Evolutionary conservation across 192 early-diverging fungal species (phyloP), one percentile per base, ranked within the genome.

Genomic region (Gryganskiella cystojenkinii): DNA sequence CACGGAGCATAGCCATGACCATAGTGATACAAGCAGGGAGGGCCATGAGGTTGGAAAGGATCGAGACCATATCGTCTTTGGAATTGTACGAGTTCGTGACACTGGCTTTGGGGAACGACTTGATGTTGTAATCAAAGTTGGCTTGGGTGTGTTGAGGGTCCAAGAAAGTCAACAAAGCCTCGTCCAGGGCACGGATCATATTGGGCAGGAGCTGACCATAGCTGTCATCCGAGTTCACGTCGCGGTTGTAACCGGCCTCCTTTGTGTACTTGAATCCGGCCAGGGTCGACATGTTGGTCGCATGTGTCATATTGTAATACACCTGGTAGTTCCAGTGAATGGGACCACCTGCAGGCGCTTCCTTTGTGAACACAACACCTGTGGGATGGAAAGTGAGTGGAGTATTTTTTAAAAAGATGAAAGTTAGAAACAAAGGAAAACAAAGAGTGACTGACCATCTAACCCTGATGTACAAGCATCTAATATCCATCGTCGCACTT

Each of bases 311-410:
- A 64, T 93, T 93, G 79, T 85, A 90, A 85, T 90, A 93, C 43
- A 93, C 51, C 73, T 93, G 92, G 67, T 93, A 93, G 46, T 84
- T 88, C 60, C 86, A 83, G 56, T 90, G 87, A 10, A 80, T 53
- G 15, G 35, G 28, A 11, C 50, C 57, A 17, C 33, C 40, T 13
- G 55, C 54, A 0, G 60, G 60, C 5, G 37, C 34, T 20, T 68
- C 53, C 42, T 76, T 76, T 20, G 73, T 76, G 44, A 76, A 76
- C 2, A 43, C 73, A 14, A 76, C 60, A 22, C 73, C 73, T 76
- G 31, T n/a, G 57, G 24, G 10, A 20, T 11, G 7, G 5, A 17
- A 33, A 45, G 19, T 28, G 17, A 24, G 6, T 30, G 8, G 8
- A 6, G 17, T 19, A 10, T 55, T 15, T 14, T 30, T 19, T 17